Conservation (phyloP, 805 yeast genomes). For the Priceomyces carsonii region DNA sequence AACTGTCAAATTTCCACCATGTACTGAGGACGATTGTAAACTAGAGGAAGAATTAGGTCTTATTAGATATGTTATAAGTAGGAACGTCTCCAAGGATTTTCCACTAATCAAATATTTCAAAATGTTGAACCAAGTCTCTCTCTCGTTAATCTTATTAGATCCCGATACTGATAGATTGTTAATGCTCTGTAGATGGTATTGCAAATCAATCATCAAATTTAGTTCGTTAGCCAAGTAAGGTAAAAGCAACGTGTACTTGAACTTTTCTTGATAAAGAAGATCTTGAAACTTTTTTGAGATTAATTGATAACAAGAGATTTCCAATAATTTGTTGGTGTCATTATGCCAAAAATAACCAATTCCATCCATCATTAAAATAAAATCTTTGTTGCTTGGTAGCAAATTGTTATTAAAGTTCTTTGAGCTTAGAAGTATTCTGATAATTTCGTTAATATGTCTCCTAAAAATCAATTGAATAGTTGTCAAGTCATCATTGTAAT, state of each 20-base stretch:
- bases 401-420: constrained; percentile 31
- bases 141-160: constrained; percentile 29
- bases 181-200: constrained; percentile 40
- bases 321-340: constrained; percentile 40
- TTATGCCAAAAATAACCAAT: constrained; percentile 46
- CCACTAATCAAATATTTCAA: constrained; percentile 44
- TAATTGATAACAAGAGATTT: constrained; percentile 42
- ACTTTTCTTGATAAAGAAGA: constrained; percentile 29
- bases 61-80: constrained; percentile 39
- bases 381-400: constrained; percentile 16
- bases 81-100: constrained; percentile 38
- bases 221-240: constrained; percentile 42
- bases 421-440: constrained; percentile 37
- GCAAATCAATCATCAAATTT: constrained; percentile 43
- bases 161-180: constrained; percentile 19
- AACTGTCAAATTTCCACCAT: constrained; percentile 41
- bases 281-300: constrained; percentile 36
- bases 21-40: constrained; percentile 35
- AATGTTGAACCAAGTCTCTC: constrained; percentile 44
- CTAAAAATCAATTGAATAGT: constrained; percentile 45
- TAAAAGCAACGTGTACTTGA: constrained; percentile 32
- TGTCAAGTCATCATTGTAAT: constrained; percentile 47
- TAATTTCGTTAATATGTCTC: constrained; percentile 45
- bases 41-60: constrained; percentile 43
- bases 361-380: constrained; percentile 37